Base-by-base conservation (phyloP, 2,329 filamentous ascomycete species). In the Botryotinia narcissicola region DNA sequence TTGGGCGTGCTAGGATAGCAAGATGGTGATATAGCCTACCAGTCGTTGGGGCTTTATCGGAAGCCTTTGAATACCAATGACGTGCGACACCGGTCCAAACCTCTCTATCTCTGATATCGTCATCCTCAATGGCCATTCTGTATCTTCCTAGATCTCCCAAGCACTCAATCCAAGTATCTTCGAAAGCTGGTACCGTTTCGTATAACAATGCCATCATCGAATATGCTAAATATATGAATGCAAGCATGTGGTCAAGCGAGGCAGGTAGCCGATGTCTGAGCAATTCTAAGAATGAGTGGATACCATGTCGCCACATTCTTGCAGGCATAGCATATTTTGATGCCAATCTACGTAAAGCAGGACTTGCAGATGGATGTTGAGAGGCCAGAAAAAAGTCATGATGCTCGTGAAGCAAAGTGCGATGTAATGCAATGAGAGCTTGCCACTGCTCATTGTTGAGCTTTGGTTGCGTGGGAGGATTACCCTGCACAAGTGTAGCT, bases 291-390 rank as follows among this genome's bases (percentile, higher is more conserved):
- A 96, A 96, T 0, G 90, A 91, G 79, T 97, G 94, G 5, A 98
- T 98, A 0, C 93, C 95, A 91, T 87, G 93, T 0, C 93, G 87
- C 96, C 96, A 98, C 93, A 98, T 96, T 0, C 95, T 86, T 0
- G 93, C 94, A 0, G 95, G 95, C 93, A 98, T 98, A 0, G 90
- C 90, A 77, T 97, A 97, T 75, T 96, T 96, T 0, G 87, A 87
- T 0, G 94, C 91, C 0, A 98, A 82, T 0, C 89, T 85, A 4
- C 88, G 86, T 0, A 98, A 81, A 0, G 91, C 89, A 0, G 86
- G 86, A 37, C 87, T 92, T 0, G 94, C 93, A 0, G 91, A 92
- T 0, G 94, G 95, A 79, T 98, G 94, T 77, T 98, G 94, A 0
- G 90, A 93, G 0, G 95, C 95, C 1, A 97, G 84, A 73, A 98